Percentiles rank a stretch among this genome's conserved stretches.
Evolutionary conservation across 2,329 filamentous ascomycete species (phyloP).

Genomic region (Sphaerulina populicola): DNA sequence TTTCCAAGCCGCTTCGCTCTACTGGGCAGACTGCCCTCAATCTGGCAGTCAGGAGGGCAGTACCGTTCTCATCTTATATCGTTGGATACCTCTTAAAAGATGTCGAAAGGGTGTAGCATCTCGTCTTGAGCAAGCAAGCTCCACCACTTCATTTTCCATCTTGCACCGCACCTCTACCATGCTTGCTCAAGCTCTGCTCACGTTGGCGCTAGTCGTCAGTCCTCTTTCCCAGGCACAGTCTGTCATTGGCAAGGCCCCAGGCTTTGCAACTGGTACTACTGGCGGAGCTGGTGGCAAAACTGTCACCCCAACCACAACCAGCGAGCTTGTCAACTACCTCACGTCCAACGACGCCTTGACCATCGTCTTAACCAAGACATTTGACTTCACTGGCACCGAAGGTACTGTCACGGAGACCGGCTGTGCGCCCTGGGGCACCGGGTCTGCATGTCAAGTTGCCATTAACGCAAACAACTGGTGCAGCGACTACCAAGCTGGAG

Average conservation of each 20-base stretch:
- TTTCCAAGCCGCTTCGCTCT: too few species aligned
- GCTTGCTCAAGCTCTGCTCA: slow-evolving; percentile 23
- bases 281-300: slow-evolving; percentile 49
- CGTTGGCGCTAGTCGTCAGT: slow-evolving; percentile 51
- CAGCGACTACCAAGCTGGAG: slow-evolving; percentile 19
- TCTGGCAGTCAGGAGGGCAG: too few species aligned
- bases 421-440: slow-evolving; percentile 45
- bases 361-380: slow-evolving; percentile 49
- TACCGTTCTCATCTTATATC: too few species aligned
- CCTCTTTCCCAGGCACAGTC: slow-evolving; percentile 7
- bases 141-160: neutral
- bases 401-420: slow-evolving; percentile 47
- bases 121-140: neutral
- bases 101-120: too few species aligned
- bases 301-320: slow-evolving; percentile 33
- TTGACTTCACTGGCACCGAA: slow-evolving; percentile 50
- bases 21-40: too few species aligned
- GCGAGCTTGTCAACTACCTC: slow-evolving; percentile 53
- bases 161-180: neutral
- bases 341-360: slow-evolving; percentile 46
- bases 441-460: slow-evolving; percentile 43
- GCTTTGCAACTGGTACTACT: slow-evolving; percentile 49
- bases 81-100: too few species aligned
- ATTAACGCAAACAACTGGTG: slow-evolving; percentile 56
- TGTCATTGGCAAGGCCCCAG: slow-evolving; percentile 36